Evolutionary conservation across 1,284 basidiomycete genomes (phyloP).

Genomic region (Malassezia vespertilionis): DNA sequence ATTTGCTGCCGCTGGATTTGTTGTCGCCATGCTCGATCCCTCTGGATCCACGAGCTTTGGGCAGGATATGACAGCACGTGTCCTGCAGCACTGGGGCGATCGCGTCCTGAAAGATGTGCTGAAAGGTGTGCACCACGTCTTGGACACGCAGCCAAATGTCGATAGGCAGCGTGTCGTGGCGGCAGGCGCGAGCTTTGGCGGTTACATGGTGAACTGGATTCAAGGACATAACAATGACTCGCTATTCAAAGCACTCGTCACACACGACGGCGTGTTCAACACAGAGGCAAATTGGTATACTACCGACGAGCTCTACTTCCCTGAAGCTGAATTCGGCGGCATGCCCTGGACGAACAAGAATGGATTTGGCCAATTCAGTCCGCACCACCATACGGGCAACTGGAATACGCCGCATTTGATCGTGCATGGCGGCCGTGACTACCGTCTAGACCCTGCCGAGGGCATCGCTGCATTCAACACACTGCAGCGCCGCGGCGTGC

Average conservation of each 20-base stretch:
- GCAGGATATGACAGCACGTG: conserved; percentile 27
- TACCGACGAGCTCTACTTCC: conserved; percentile 39
- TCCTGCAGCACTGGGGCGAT: conserved; percentile 34
- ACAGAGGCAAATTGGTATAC: conserved; percentile 15
- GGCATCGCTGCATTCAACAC: conserved; percentile 28
- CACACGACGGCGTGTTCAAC: conserved; percentile 34
- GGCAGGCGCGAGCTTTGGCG: conserved; percentile 27
- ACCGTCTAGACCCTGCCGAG: conserved; percentile 19
- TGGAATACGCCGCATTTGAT: conserved; percentile 37
- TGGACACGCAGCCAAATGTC: conserved; percentile 11
- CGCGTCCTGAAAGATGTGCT: conserved; percentile 23
- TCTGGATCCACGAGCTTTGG: conserved; percentile 32
- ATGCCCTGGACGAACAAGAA: conserved; percentile 18
- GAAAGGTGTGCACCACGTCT: conserved; percentile 21
- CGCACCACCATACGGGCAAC: conserved; percentile 16
- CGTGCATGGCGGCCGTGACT: conserved; percentile 32
- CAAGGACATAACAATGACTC: conserved; percentile 36
- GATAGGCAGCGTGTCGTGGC: conserved; percentile 27
- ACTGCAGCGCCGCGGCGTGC: conserved; percentile 28
- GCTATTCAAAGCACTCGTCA: conserved; percentile 33
- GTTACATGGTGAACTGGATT: conserved; percentile 35
- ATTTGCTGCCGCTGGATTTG: conserved; percentile 29
- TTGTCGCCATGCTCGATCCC: conserved; percentile 30
- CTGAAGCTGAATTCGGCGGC: conserved; percentile 30
- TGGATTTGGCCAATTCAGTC: conserved; percentile 18